These are phyloP conservation scores for Cladosporium velox DNA, from an alignment of 2,329 filamentous ascomycete species.

Conservation along the genomic window DNA sequence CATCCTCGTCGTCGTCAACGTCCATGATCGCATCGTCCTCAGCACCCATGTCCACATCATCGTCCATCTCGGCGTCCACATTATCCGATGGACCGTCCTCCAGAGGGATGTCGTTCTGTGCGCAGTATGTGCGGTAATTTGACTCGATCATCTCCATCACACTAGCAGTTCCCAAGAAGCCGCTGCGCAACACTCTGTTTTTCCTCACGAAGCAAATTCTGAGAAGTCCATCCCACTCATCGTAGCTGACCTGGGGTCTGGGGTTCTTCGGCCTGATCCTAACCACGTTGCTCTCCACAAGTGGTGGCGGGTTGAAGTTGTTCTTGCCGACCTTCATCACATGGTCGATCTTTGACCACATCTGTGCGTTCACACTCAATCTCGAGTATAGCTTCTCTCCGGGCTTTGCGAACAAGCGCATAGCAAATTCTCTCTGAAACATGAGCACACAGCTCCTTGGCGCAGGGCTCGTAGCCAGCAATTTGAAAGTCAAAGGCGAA, in stretches of 20 bases:
- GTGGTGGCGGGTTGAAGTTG: slow-evolving; percentile 93
- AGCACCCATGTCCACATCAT: slow-evolving; percentile 43
- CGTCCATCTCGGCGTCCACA: slow-evolving; percentile 49
- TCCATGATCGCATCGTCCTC: slow-evolving; percentile 53
- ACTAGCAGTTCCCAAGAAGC: slow-evolving; percentile 77
- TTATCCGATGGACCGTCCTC: slow-evolving; percentile 63
- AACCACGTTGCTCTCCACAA: slow-evolving; percentile 89
- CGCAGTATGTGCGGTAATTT: slow-evolving; percentile 90
- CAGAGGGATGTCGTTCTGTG: slow-evolving; percentile 76
- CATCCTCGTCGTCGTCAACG: slow-evolving; percentile 66
- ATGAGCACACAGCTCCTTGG: slow-evolving; percentile 87
- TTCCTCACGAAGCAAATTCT: slow-evolving; percentile 81
- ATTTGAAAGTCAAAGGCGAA: slow-evolving; percentile 86
- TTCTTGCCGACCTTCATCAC: slow-evolving; percentile 94
- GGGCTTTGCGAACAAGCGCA: slow-evolving; percentile 83
- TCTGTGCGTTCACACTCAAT: slow-evolving; percentile 90
- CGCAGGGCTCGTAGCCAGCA: slow-evolving; percentile 77
- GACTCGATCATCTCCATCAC: slow-evolving; percentile 79
- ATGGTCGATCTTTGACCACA: slow-evolving; percentile 73
- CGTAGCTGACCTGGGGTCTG: slow-evolving; percentile 83
- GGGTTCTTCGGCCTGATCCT: slow-evolving; percentile 85
- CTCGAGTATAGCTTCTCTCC: slow-evolving; percentile 88
- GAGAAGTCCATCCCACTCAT: slow-evolving; percentile 91
- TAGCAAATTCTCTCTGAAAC: slow-evolving; percentile 94
- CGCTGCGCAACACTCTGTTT: slow-evolving; percentile 84